Base-by-base conservation (phyloP, 257 asterid genomes). In the Misopates orontium region DNA sequence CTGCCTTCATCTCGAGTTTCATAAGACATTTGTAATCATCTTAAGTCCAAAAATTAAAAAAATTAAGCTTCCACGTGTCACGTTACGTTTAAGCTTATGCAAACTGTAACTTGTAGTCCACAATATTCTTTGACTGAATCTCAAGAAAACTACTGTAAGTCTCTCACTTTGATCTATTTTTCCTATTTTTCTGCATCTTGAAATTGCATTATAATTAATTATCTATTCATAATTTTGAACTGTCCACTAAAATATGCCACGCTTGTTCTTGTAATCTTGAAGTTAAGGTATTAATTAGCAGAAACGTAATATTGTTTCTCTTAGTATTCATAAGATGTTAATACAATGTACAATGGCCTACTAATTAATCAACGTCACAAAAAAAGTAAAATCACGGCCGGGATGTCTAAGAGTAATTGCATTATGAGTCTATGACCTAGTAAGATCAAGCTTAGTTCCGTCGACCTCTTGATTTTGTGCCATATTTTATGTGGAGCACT, bases 91-190 rank as follows among this genome's bases (percentile, higher is more conserved):
- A n/a, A n/a, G n/a, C n/a, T n/a, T n/a, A n/a, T n/a, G n/a, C n/a
- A n/a, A 36, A 10, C 10, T 36, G 42, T 36, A 36, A 36, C 42
- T 36, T 5, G 8, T 36, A 36, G 42, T 36, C 42, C 4, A 36
- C 42, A 8, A 36, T 36, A 9, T 5, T 36, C 11, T 36, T 4
- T 36, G 11, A 36, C 42, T 36, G 10, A 36, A 36, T 36, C 42
- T 36, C 42, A 36, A 5, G 42, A 4, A 36, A 3, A 8, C 10
- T 64, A 54, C 72, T 68, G 83, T 81, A 73, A 78, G 77, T 67
- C 32, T 52, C 63, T 45, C 44, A 56, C 31, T 61, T 73, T 62
- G 77, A 65, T 77, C 78, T 68, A 31, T 69, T 24, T 48, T 2
- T 23, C 13, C 54, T 41, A 21, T 18, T 54, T 53, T 59, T 55